Evolutionary conservation across 2,329 filamentous ascomycete species (phyloP).

Genomic region (Aspergillus pseudoglaucus): DNA sequence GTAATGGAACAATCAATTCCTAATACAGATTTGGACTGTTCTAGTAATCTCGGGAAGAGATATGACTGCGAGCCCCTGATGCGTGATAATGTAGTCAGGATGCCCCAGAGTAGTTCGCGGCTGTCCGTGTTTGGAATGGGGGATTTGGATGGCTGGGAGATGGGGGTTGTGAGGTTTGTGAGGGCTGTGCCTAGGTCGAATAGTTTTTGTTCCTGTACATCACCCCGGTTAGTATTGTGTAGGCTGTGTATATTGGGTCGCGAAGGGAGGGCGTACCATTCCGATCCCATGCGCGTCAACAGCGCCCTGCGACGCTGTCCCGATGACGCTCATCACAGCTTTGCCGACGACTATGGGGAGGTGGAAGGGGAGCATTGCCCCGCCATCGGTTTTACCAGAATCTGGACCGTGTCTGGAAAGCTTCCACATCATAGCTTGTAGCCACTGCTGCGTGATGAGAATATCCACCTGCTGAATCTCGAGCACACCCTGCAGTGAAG

Average conservation of each 20-base stretch:
- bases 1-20: constrained; percentile 26
- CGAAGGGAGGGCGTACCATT: too few species aligned
- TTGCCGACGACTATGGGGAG: constrained; percentile 59
- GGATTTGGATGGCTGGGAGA: constrained; percentile 22
- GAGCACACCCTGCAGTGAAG: constrained; percentile 51
- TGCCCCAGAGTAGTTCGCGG: constrained; percentile 33
- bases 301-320: constrained; percentile 65
- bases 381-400: constrained; percentile 18
- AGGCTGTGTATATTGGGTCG: too few species aligned
- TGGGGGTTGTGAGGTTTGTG: constrained; percentile 30
- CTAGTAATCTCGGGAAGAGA: constrained; percentile 27
- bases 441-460: constrained; percentile 64
- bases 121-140: constrained; percentile 17
- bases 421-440: constrained; percentile 66
- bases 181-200: constrained; percentile 30
- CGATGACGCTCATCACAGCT: constrained; percentile 60
- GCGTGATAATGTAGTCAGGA: constrained; percentile 31
- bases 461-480: constrained; percentile 64
- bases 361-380: constrained; percentile 52
- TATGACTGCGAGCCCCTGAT: constrained; percentile 35
- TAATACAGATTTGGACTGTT: constrained; percentile 25
- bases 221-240: too few species aligned
- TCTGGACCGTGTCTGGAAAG: constrained; percentile 54
- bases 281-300: constrained; percentile 71
- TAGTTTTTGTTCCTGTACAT: constrained; percentile 35